Conservation (phyloP, 345 rosid species). For the Diplotaxis tenuifolia region DNA sequence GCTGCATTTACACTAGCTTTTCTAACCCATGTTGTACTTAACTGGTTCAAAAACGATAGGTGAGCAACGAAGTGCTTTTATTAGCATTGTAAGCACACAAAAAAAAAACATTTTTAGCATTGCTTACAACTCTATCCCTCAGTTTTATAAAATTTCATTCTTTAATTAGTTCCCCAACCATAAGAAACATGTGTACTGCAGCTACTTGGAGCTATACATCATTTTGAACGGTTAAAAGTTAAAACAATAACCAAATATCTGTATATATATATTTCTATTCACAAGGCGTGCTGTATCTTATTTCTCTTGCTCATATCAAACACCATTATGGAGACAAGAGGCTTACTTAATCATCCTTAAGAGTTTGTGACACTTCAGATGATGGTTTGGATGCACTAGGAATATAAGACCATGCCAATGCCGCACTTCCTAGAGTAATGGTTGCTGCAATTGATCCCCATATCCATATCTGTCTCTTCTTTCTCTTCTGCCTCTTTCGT, state of each 20-base stretch:
- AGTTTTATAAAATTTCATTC: too few relatives aligned
- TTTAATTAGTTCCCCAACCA: too few relatives aligned
- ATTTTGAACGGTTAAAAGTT: constrained; percentile 22
- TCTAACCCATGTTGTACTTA: constrained; percentile 38
- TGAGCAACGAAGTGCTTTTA: constrained; percentile 3
- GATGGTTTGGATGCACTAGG: constrained; percentile 45
- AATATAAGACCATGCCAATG: constrained; percentile 69
- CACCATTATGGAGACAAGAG: background rate
- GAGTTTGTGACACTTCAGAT: constrained; percentile 32
- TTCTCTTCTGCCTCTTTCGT: constrained; percentile 54
- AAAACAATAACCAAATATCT: constrained; percentile 20
- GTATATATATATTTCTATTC: constrained; percentile 41
- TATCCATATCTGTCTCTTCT: constrained; percentile 63
- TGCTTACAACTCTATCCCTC: too few relatives aligned
- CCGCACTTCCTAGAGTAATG: constrained; percentile 63
- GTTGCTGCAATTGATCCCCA: constrained; percentile 74
- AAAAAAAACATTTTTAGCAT: too few relatives aligned
- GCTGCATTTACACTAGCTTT: constrained; percentile 48
- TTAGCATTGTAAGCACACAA: background rate
- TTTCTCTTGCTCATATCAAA: constrained; percentile 25
- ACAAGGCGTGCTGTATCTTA: constrained; percentile 35
- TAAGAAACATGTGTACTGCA: constrained; percentile 8
- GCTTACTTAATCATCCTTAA: constrained; percentile 23
- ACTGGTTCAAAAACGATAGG: constrained; percentile 55
- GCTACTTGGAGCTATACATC: constrained; percentile 34